Evolutionary conservation across 768 basidiomycete genomes (phyloP).

Genomic region (Lactarius sp.): DNA sequence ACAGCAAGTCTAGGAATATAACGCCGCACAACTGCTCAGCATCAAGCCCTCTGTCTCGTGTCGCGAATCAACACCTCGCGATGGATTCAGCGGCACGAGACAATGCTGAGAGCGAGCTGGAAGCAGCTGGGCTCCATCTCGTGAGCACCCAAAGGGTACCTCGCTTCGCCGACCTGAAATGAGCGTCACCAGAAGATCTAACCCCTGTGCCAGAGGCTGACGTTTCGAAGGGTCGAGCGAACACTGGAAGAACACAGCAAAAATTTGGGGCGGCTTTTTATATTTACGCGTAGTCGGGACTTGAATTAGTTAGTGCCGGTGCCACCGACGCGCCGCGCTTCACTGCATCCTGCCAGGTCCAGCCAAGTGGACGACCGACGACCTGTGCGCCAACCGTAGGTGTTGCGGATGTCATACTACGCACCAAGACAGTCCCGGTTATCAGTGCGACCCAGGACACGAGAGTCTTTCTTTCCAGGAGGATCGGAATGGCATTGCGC

Average conservation of each 20-base stretch:
- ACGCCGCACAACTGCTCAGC: conserved; percentile 48
- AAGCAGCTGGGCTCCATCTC: conserved; percentile 37
- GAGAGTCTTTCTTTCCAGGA: conserved; percentile 71
- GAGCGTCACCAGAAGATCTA: conserved; percentile 57
- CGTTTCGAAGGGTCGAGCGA: conserved; percentile 67
- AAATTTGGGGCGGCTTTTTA: conserved; percentile 27
- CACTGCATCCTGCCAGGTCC: too few species aligned
- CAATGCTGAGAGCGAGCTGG: conserved; percentile 34
- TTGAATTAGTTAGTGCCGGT: conserved; percentile 25
- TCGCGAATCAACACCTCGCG: conserved; percentile 51
- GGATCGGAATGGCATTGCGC: conserved; percentile 60
- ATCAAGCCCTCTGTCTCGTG: conserved; percentile 38
- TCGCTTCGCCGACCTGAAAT: conserved; percentile 78
- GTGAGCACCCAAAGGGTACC: conserved; percentile 50
- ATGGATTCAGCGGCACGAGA: conserved; percentile 44
- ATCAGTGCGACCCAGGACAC: conserved; percentile 43
- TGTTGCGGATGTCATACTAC: conserved; percentile 10
- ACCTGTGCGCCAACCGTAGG: background rate
- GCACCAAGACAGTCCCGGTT: conserved; percentile 39
- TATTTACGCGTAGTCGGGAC: conserved; percentile 18
- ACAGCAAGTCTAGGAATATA: conserved; percentile 86
- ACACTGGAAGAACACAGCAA: conserved; percentile 45
- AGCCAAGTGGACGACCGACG: background rate
- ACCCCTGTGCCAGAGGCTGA: conserved; percentile 46
- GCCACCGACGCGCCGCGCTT: conserved; percentile 29